Base-by-base conservation (phyloP, 2,329 filamentous ascomycete genomes). In the Ilyonectria destructans region DNA sequence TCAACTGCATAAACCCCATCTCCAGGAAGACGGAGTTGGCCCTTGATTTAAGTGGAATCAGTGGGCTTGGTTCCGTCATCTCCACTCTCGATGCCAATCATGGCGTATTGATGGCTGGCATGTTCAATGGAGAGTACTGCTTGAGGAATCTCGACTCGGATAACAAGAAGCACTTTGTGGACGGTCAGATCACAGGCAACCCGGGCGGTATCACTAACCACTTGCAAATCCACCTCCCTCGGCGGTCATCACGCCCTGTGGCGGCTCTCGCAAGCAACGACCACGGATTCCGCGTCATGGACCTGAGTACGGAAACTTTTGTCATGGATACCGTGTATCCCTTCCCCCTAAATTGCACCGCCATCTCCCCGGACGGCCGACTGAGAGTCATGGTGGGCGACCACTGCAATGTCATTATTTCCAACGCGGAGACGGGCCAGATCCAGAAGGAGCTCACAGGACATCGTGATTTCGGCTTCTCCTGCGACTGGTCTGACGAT, bases 401-500 rank as follows among this genome's bases (percentile, higher is more conserved):
- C 74, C 84, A 86, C 66, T 82, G 85, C 64, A 85, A 92, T 45
- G 89, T 91, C 0, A 82, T 91, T 57, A 92, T 96, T 75, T 88
- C 89, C 15, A 88, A 93, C 69, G 90, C 92, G 12, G 92, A 93
- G 62, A 90, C 87, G 13, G 90, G 92, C 15, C 82, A 86, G 67
- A 84, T 83, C 62, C 85, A 87, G 69, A 85, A 91, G 71, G 81
- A 82, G 29, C 86, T 95, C 2, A 80, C 83, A 4, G 90, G 91
- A 2, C 92, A 94, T 75, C 84, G 84, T 15, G 92, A 95, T 75
- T 92, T 87, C 72, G 92, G 90, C 2, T 96, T 95, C 75, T 90
- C 93, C 2, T 94, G 92, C 75, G 93, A 92, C 71, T 96, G 93
- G 93, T 91, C 92, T 19, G 90, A 92, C 60, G 91, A 95, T 77